phyloP scores from a whole-genome alignment of 768 basidiomycete species.

The Lactarius indigo region DNA sequence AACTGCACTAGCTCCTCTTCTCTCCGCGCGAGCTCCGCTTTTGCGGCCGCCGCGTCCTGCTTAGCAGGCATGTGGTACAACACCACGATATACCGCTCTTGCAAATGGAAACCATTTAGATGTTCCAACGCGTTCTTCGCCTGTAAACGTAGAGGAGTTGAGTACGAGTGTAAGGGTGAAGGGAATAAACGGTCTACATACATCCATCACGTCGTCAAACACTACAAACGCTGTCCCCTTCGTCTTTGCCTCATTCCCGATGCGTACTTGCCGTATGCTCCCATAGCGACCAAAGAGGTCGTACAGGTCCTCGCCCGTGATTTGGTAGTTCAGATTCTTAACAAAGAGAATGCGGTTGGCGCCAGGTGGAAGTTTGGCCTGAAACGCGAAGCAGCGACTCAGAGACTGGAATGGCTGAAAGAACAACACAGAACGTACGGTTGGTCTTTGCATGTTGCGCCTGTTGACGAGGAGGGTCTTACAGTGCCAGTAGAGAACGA shows the following conservation, averaged over 20 bases:
- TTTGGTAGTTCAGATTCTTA: constrained; percentile 90
- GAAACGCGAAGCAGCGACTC: not conserved
- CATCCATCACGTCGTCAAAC: constrained; percentile 95
- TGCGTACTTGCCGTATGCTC: constrained; percentile 90
- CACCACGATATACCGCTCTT: constrained; percentile 97
- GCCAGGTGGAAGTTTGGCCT: constrained; percentile 86
- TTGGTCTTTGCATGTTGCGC: constrained; percentile 52
- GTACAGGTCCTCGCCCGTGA: constrained; percentile 91
- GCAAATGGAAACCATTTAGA: constrained; percentile 95
- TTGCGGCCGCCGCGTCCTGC: constrained; percentile 89
- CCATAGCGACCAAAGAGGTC: constrained; percentile 98
- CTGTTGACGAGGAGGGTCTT: not conserved
- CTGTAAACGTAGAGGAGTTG: constrained; percentile 37
- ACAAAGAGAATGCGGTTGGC: constrained; percentile 93
- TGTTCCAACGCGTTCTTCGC: constrained; percentile 97
- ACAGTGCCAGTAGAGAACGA: not conserved
- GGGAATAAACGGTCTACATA: constrained; percentile 36
- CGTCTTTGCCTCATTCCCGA: constrained; percentile 89
- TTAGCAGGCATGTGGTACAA: constrained; percentile 96
- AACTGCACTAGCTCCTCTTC: constrained; percentile 87
- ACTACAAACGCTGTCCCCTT: constrained; percentile 97
- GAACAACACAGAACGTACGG: constrained; percentile 42
- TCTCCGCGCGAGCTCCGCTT: constrained; percentile 85
- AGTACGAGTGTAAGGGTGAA: constrained; percentile 19
- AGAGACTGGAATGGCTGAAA: not conserved